These are phyloP conservation scores for Teratosphaeriaceae sp. DNA, from an alignment of 2,329 filamentous ascomycete genomes.

Conservation along the genomic window DNA sequence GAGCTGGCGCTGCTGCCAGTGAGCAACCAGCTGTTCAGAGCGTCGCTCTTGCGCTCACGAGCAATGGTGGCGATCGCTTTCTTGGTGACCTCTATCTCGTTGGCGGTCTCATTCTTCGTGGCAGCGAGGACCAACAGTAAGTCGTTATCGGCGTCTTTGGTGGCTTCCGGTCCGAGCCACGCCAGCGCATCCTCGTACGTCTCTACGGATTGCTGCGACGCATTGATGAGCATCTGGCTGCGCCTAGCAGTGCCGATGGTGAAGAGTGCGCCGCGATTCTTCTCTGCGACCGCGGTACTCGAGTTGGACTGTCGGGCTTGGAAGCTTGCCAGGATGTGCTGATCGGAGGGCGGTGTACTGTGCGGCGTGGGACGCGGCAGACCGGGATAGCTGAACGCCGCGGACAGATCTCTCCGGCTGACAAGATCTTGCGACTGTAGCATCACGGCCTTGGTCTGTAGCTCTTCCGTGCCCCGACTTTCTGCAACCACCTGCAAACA, in stretches of 20 bases:
- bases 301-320: slow-evolving; percentile 51
- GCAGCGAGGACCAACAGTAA: slow-evolving; percentile 43
- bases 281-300: slow-evolving; percentile 48
- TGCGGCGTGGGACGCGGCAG: slow-evolving; percentile 39
- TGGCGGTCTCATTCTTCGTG: slow-evolving; percentile 27
- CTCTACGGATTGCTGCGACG: slow-evolving; percentile 52
- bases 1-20: slow-evolving; percentile 47
- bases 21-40: slow-evolving; percentile 46
- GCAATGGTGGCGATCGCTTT: slow-evolving; percentile 56
- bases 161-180: slow-evolving; percentile 50
- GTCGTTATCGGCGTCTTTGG: slow-evolving; percentile 44
- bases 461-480: slow-evolving; percentile 48
- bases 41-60: slow-evolving; percentile 49
- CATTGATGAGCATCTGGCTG: slow-evolving; percentile 52
- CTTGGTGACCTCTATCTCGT: slow-evolving; percentile 47
- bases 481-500: slow-evolving; percentile 55
- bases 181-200: slow-evolving; percentile 58
- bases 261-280: slow-evolving; percentile 50
- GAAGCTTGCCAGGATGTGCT: slow-evolving; percentile 56
- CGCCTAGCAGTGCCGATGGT: slow-evolving; percentile 53
- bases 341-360: slow-evolving; percentile 42
- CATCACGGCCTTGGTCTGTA: slow-evolving; percentile 52
- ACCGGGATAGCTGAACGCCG: slow-evolving; percentile 55
- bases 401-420: slow-evolving; percentile 49
- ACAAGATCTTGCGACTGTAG: slow-evolving; percentile 54